phyloP scores from a whole-genome alignment of 1,139 yeast genomes.

The Ogataea hybrid region DNA sequence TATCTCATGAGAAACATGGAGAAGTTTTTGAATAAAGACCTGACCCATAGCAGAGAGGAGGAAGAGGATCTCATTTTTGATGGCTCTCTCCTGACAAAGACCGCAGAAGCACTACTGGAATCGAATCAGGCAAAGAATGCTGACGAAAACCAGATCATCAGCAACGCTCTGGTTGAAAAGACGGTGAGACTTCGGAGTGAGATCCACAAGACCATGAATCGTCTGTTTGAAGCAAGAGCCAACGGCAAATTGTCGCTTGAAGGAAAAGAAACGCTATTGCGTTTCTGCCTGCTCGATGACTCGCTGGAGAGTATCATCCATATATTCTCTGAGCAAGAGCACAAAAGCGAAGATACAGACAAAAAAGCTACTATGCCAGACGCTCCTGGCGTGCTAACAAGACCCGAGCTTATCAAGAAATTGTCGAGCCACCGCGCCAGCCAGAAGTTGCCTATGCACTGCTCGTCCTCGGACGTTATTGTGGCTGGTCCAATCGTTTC shows the following conservation, averaged over 20 bases:
- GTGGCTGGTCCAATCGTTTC: slow-evolving; percentile 56
- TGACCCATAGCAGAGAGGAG: slow-evolving; percentile 14
- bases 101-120: slow-evolving; percentile 58
- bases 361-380: neutral
- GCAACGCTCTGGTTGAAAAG: slow-evolving; percentile 48
- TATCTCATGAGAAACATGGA: slow-evolving; percentile 86
- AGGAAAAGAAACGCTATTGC: slow-evolving; percentile 70
- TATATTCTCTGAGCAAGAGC: slow-evolving; percentile 44
- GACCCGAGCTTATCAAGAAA: slow-evolving; percentile 27
- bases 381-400: slow-evolving; percentile 8
- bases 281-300: slow-evolving; percentile 67
- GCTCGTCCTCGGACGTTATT: slow-evolving; percentile 49
- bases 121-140: slow-evolving; percentile 26
- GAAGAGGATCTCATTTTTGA: slow-evolving; percentile 50
- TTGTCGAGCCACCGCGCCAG: slow-evolving; percentile 23
- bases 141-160: slow-evolving; percentile 37
- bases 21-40: slow-evolving; percentile 45
- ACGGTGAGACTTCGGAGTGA: slow-evolving; percentile 54
- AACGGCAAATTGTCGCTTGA: slow-evolving; percentile 55
- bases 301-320: slow-evolving; percentile 67
- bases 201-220: slow-evolving; percentile 59
- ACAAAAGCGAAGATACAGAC: neutral
- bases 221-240: slow-evolving; percentile 56
- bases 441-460: slow-evolving; percentile 38
- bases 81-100: slow-evolving; percentile 58